phyloP scores from a whole-genome alignment of 139 green algal genomes.

The Picochlorum sp. region DNA sequence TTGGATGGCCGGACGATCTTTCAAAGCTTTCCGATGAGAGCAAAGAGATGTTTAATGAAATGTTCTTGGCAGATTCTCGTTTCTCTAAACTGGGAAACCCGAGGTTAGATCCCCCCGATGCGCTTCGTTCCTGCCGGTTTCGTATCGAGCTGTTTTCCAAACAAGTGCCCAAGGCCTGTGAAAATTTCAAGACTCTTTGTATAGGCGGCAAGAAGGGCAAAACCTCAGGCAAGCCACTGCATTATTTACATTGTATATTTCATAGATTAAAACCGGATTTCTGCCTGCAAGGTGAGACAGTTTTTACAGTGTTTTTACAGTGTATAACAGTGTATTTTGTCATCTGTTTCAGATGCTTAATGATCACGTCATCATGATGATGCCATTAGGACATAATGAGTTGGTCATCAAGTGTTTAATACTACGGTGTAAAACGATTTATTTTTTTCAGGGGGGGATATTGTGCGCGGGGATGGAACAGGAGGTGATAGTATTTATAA shows the following conservation, averaged over 20 bases:
- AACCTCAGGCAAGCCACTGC: constrained; percentile 60
- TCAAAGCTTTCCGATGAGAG: constrained; percentile 32
- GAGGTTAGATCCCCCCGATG: neutral
- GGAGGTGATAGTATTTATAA: constrained; percentile 76
- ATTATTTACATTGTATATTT: constrained; percentile 60
- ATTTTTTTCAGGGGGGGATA: too few relatives aligned
- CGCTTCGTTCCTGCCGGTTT: constrained; percentile 19
- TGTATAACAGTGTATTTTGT: too few relatives aligned
- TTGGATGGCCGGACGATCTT: constrained; percentile 21
- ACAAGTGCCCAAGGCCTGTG: constrained; percentile 41
- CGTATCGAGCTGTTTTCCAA: constrained; percentile 23
- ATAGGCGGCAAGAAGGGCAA: constrained; percentile 68
- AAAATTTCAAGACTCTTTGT: constrained; percentile 62
- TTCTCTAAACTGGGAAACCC: constrained; percentile 19
- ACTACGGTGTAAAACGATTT: too few relatives aligned
- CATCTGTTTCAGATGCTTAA: too few relatives aligned
- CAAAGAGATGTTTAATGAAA: constrained; percentile 29
- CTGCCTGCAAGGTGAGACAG: constrained; percentile 64
- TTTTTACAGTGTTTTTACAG: too few relatives aligned
- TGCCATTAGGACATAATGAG: too few relatives aligned
- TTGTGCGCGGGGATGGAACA: constrained; percentile 61
- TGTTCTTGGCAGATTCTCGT: constrained; percentile 29
- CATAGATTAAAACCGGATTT: constrained; percentile 68
- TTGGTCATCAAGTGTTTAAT: too few relatives aligned
- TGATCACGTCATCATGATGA: too few relatives aligned